These are phyloP conservation scores for Solanum ahanhuiri DNA, from an alignment of 257 asterid genomes.

Conservation along the genomic window DNA sequence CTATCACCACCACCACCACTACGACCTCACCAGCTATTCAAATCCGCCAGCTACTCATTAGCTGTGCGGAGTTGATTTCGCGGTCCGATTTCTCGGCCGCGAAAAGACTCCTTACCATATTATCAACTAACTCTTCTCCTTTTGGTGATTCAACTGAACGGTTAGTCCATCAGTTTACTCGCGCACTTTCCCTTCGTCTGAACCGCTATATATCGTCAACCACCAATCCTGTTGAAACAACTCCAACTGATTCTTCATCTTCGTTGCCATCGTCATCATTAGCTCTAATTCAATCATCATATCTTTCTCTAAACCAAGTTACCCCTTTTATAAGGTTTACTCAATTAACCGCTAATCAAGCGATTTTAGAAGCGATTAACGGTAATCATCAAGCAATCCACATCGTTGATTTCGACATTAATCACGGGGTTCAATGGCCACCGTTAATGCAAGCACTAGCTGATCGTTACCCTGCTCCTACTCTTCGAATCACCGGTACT, in stretches of 20 bases:
- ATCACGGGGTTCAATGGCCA: slow-evolving; percentile 99
- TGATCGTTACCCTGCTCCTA: slow-evolving; percentile 65
- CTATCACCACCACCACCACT: background rate
- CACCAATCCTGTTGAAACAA: background rate
- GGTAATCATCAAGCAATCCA: slow-evolving; percentile 63
- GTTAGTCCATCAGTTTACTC: slow-evolving; percentile 71
- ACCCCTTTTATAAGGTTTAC: slow-evolving; percentile 77
- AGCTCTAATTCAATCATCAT: slow-evolving; percentile 56
- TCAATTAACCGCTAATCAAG: slow-evolving; percentile 91
- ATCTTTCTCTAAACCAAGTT: slow-evolving; percentile 66
- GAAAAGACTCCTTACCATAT: slow-evolving; percentile 47
- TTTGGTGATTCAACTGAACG: slow-evolving; percentile 85
- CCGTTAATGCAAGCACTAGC: slow-evolving; percentile 91
- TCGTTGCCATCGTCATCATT: background rate
- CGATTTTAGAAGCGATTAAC: slow-evolving; percentile 67
- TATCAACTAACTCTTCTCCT: slow-evolving; percentile 54
- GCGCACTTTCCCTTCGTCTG: slow-evolving; percentile 67
- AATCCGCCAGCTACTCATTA: slow-evolving; percentile 77
- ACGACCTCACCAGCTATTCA: slow-evolving; percentile 39
- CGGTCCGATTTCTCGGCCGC: slow-evolving; percentile 72
- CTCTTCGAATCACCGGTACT: slow-evolving; percentile 81
- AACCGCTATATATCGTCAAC: slow-evolving; percentile 19
- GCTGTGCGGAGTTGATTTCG: slow-evolving; percentile 72
- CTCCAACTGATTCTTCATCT: slow-evolving; percentile 8
- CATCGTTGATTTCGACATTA: slow-evolving; percentile 84